Percentiles rank a stretch among this genome's conserved stretches.
phyloP scores from a whole-genome alignment of 352 stramenopile species.

The Globisporangium perplexum region DNA sequence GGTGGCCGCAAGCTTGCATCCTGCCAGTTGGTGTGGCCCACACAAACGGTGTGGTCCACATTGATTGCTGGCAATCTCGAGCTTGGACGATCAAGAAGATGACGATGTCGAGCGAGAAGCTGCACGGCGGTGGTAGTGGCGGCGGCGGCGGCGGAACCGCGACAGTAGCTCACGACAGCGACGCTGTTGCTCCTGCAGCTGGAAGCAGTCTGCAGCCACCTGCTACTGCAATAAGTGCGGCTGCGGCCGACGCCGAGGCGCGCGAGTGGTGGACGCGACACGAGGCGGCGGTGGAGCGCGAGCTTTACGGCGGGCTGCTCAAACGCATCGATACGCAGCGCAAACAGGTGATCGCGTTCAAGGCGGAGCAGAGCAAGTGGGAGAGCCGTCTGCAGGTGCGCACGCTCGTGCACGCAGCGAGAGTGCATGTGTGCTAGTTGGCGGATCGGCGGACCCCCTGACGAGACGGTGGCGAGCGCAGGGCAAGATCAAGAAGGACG shows the following conservation, averaged over 20 bases:
- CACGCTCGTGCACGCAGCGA: not conserved
- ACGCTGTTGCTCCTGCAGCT: not conserved
- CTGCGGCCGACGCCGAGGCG: conserved; percentile 25
- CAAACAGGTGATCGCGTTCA: conserved; percentile 69
- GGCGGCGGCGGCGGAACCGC: no score
- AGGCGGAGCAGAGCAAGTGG: conserved; percentile 80
- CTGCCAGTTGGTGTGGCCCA: no score
- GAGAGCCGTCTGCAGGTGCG: conserved; percentile 71
- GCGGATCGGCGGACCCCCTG: not conserved
- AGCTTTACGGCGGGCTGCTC: conserved; percentile 42
- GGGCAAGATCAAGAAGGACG: conserved; percentile 41
- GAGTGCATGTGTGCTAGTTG: no score
- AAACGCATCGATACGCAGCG: conserved; percentile 69
- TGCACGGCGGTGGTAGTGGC: no score
- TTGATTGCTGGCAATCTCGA: no score
- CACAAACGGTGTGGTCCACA: no score
- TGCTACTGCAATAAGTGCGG: not conserved
- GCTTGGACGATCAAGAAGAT: not conserved
- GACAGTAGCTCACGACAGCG: not conserved
- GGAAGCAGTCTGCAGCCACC: not conserved
- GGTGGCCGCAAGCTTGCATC: not conserved
- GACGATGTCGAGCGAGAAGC: not conserved
- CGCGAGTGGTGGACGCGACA: conserved; percentile 56
- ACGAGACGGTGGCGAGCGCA: not conserved
- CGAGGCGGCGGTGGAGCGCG: conserved; percentile 45